phyloP scores from a whole-genome alignment of 208 protist genomes.

The Trichomonas gallinae region DNA sequence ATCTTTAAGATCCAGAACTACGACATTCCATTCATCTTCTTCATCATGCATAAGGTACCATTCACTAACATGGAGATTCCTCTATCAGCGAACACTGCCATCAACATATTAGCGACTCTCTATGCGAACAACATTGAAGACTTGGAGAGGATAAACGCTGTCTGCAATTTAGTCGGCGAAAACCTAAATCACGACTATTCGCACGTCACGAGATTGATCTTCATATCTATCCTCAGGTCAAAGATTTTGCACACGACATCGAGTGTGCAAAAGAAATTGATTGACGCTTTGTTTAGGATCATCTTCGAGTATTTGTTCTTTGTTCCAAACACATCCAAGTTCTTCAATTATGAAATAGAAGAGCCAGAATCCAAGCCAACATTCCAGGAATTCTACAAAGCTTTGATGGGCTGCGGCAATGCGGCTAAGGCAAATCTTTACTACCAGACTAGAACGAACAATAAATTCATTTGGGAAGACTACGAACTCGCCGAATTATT shows the following conservation, averaged over 20 bases:
- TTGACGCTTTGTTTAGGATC: too few species aligned
- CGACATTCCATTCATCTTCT: neutral
- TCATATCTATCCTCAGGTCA: neutral
- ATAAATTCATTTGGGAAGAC: neutral
- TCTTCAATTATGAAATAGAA: neutral
- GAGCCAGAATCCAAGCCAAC: neutral
- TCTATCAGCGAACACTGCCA: neutral
- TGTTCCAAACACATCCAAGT: neutral
- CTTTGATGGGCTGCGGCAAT: too few species aligned
- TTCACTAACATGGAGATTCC: neutral
- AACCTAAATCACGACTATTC: neutral
- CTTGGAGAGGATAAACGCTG: neutral
- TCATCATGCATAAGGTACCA: neutral
- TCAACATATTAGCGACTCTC: neutral
- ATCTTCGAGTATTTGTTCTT: neutral
- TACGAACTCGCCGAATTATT: neutral
- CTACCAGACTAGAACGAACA: neutral
- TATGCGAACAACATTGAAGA: neutral
- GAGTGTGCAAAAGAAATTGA: neutral
- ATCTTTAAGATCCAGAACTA: neutral
- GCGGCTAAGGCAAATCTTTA: neutral
- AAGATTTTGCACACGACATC: neutral
- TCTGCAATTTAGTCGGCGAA: neutral
- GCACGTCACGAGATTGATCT: neutral
- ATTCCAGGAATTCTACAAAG: neutral